These are phyloP conservation scores for Pichia heedii DNA, from an alignment of 805 yeast genomes.

Conservation along the genomic window DNA sequence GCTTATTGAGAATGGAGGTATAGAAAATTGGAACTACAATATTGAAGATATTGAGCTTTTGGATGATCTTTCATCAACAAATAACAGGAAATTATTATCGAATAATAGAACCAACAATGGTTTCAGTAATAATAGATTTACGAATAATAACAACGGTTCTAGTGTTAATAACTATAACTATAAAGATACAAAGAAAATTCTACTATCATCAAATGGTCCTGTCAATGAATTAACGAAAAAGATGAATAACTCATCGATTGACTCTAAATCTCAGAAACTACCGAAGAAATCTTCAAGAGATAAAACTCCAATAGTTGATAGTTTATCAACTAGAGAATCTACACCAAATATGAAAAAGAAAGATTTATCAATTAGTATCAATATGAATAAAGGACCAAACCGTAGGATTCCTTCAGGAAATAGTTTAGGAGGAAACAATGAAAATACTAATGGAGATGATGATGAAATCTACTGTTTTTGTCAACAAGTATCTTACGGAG, in stretches of 20 bases:
- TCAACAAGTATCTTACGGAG: slow-evolving; percentile 79
- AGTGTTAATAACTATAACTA: neutral
- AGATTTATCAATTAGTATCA: slow-evolving; percentile 19
- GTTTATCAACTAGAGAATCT: slow-evolving; percentile 3
- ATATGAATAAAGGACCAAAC: slow-evolving; percentile 8
- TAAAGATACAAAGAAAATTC: neutral
- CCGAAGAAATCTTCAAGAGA: slow-evolving; percentile 7
- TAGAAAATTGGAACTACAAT: slow-evolving; percentile 31
- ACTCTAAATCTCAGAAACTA: slow-evolving; percentile 1
- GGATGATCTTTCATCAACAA: neutral
- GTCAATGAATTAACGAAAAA: slow-evolving; percentile 1
- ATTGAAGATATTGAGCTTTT: slow-evolving; percentile 31
- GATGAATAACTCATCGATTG: slow-evolving; percentile 1
- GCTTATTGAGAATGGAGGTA: slow-evolving; percentile 71
- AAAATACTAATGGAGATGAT: slow-evolving; percentile 40
- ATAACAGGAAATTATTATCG: neutral
- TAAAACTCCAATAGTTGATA: slow-evolving; percentile 8
- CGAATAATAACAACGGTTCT: no score
- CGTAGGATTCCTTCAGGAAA: slow-evolving; percentile 2
- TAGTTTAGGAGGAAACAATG: slow-evolving; percentile 3
- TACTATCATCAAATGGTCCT: neutral
- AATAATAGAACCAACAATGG: neutral
- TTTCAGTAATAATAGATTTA: neutral
- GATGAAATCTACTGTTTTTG: slow-evolving; percentile 80
- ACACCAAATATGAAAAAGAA: slow-evolving; percentile 7